Conservation (phyloP, 2,329 filamentous ascomycete species). For the Colletotrichum musae region DNA sequence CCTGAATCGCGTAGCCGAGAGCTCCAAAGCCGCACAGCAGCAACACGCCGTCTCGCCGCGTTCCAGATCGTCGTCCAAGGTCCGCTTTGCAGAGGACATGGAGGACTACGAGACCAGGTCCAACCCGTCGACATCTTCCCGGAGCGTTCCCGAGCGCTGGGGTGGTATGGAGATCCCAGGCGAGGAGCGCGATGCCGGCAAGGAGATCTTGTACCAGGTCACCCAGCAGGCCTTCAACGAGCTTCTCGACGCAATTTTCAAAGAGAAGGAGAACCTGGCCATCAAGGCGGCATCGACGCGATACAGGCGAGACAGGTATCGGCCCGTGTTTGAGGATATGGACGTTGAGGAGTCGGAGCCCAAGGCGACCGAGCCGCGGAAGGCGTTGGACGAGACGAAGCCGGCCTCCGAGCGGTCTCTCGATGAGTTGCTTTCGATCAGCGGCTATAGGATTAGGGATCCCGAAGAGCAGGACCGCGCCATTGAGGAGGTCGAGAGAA, state of each 20-base stretch:
- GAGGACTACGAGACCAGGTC: slow-evolving; percentile 80
- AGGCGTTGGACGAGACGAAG: slow-evolving; percentile 44
- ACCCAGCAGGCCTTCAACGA: slow-evolving; percentile 96
- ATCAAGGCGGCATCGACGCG: slow-evolving; percentile 76
- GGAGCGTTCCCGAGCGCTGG: slow-evolving; percentile 81
- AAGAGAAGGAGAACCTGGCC: slow-evolving; percentile 82
- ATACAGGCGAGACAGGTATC: slow-evolving; percentile 70
- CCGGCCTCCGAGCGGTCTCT: slow-evolving; percentile 50
- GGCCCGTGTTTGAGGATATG: slow-evolving; percentile 60
- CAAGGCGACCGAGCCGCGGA: slow-evolving; percentile 27
- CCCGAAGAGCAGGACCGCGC: background rate
- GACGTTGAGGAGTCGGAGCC: slow-evolving; percentile 32
- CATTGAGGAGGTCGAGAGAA: slow-evolving; percentile 29
- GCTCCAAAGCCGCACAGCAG: slow-evolving; percentile 58
- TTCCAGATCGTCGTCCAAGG: slow-evolving; percentile 84
- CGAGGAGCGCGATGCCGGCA: slow-evolving; percentile 85
- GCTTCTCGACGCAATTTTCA: slow-evolving; percentile 89
- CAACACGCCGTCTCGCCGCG: slow-evolving; percentile 60
- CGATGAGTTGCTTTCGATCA: slow-evolving; percentile 58
- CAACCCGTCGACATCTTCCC: slow-evolving; percentile 80
- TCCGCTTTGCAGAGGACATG: slow-evolving; percentile 80
- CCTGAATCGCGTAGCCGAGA: slow-evolving; percentile 55
- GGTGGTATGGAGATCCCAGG: slow-evolving; percentile 84
- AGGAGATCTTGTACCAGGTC: slow-evolving; percentile 91
- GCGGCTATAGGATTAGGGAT: slow-evolving; percentile 59